Percentiles rank a stretch among this genome's conserved stretches.
Conservation (phyloP, 2,329 filamentous ascomycete species). For the Chaetomium olivaceum region DNA sequence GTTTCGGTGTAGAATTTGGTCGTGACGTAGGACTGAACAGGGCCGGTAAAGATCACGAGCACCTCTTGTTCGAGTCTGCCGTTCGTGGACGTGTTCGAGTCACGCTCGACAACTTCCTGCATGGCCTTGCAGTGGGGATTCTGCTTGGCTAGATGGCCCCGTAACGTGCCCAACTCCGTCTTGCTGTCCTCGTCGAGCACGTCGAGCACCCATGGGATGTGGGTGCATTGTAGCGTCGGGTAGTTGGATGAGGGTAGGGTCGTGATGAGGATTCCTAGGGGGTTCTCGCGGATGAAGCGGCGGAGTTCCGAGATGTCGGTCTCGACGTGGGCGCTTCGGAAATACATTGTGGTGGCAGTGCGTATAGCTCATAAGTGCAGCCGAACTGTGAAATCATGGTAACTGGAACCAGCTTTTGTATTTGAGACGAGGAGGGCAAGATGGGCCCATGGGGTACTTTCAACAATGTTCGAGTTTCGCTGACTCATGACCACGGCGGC, state of each 20-base stretch:
- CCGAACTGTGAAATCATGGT: background rate
- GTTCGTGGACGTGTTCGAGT: background rate
- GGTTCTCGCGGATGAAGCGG: background rate
- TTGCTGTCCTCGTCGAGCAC: background rate
- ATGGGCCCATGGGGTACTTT: background rate
- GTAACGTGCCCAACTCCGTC: background rate
- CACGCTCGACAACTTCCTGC: constrained; percentile 48
- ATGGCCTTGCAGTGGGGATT: constrained; percentile 67
- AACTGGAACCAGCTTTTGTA: background rate
- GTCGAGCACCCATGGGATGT: background rate
- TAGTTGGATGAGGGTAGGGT: background rate
- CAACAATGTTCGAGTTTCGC: background rate
- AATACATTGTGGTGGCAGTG: background rate
- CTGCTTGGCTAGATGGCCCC: constrained; percentile 56
- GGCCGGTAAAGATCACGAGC: constrained; percentile 61
- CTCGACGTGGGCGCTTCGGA: background rate
- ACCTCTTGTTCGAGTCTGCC: constrained; percentile 49
- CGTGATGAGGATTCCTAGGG: background rate
- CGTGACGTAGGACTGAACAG: constrained; percentile 64
- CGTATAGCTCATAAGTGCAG: background rate
- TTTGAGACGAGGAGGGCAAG: background rate
- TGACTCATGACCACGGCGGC: background rate
- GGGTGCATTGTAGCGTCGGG: background rate
- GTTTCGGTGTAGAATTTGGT: constrained; percentile 68
- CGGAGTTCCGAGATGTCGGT: background rate